A percentile compares a stretch with the other conserved stretches of the same genome.
These are phyloP conservation scores for Lasiodiplodia sp. DNA, from an alignment of 2,329 filamentous ascomycete species.

Conservation along the genomic window DNA sequence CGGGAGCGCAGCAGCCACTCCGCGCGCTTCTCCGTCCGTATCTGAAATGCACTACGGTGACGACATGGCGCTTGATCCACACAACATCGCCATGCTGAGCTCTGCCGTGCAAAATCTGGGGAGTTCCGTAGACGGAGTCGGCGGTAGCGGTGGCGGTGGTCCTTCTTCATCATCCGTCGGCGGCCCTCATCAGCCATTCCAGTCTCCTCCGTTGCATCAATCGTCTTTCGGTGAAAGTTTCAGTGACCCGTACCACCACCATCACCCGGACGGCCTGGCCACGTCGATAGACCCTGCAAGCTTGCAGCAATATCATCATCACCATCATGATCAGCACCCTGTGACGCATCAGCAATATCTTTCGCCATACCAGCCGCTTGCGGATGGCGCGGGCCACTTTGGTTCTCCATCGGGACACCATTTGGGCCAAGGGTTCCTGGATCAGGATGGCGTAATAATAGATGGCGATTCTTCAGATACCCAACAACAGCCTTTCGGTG, in stretches of 20 bases:
- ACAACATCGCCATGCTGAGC: conserved; percentile 22
- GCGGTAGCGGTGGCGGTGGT: neutral
- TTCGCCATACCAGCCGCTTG: conserved; percentile 1
- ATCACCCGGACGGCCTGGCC: neutral
- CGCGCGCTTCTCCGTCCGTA: conserved; percentile 10
- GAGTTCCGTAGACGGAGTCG: neutral
- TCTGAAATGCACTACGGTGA: conserved; percentile 7
- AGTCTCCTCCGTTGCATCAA: neutral
- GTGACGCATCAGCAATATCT: conserved; percentile 1
- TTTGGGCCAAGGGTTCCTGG: neutral
- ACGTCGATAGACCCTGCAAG: conserved; percentile 13
- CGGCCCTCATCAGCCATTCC: neutral
- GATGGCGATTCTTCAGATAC: conserved; percentile 20
- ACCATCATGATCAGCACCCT: neutral
- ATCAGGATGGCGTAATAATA: conserved; percentile 1
- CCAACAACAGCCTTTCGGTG: conserved; percentile 10
- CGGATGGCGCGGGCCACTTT: neutral
- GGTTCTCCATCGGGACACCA: neutral
- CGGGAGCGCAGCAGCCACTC: neutral
- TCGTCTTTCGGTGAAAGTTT: neutral
- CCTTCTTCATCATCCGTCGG: neutral
- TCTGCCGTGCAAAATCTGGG: conserved; percentile 18
- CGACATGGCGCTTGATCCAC: conserved; percentile 17
- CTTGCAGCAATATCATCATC: conserved; percentile 2
- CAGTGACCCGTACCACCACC: neutral